Conservation (phyloP, 1,284 basidiomycete genomes). For the Puccinia brachypodii region DNA sequence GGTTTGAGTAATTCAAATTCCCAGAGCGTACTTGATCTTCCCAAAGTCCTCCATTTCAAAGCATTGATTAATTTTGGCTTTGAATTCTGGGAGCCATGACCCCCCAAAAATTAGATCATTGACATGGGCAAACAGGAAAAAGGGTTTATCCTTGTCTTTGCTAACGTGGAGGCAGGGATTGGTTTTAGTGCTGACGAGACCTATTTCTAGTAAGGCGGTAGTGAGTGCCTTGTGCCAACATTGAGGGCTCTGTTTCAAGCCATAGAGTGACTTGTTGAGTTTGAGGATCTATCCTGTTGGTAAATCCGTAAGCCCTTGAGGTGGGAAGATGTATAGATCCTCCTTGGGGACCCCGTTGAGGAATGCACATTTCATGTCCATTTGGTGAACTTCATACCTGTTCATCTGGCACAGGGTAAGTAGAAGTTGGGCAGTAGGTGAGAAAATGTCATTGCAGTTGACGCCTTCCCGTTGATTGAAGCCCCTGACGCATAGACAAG, state of each 20-base stretch:
- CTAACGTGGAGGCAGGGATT: background rate
- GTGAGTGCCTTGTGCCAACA: background rate
- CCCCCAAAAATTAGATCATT: conserved; percentile 12
- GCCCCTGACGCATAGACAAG: background rate
- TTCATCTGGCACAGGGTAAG: background rate
- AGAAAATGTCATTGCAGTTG: background rate
- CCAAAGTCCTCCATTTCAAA: conserved; percentile 30
- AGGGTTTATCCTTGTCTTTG: background rate
- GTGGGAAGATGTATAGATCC: background rate
- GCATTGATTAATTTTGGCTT: background rate
- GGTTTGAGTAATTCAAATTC: background rate
- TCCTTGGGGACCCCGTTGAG: background rate
- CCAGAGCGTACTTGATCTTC: background rate
- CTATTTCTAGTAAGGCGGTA: background rate
- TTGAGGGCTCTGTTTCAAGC: conserved; percentile 10
- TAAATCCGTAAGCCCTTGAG: background rate
- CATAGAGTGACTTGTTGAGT: conserved; percentile 6
- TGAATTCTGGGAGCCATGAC: background rate
- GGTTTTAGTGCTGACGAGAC: background rate
- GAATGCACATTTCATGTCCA: background rate
- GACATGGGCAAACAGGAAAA: background rate
- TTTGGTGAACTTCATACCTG: no score
- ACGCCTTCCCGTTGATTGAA: background rate
- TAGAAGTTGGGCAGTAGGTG: background rate
- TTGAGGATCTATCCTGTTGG: background rate